Percentiles rank a stretch among this genome's conserved stretches.
Evolutionary conservation across 331 rosid species (phyloP).

Genomic region (Telfairia occidentalis): DNA sequence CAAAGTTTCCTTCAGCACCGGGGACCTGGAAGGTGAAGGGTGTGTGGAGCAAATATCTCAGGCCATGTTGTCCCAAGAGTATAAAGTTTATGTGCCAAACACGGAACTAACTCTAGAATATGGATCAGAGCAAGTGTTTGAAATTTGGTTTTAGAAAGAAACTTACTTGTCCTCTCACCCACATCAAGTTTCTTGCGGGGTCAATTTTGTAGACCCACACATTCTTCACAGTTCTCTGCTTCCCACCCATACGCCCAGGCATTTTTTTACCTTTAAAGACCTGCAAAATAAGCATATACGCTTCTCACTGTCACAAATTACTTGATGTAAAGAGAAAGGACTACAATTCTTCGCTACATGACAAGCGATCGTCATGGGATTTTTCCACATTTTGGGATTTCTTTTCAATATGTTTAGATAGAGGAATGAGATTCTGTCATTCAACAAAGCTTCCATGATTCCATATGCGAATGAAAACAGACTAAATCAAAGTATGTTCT

Average conservation of each 20-base stretch:
- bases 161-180: slow-evolving; percentile 93
- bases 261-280: slow-evolving; percentile 72
- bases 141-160: slow-evolving; percentile 5
- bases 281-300: slow-evolving; percentile 28
- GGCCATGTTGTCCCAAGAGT: background rate
- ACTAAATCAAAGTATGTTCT: background rate
- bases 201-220: slow-evolving; percentile 93
- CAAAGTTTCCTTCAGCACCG: slow-evolving; percentile 89
- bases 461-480: background rate
- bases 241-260: slow-evolving; percentile 97
- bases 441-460: background rate
- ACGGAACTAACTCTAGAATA: background rate
- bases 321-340: slow-evolving; percentile 24
- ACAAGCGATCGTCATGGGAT: background rate
- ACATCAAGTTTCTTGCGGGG: slow-evolving; percentile 84
- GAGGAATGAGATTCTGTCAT: background rate
- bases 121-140: background rate
- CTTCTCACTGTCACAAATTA: background rate
- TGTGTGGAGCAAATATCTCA: background rate
- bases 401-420: background rate
- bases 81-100: background rate
- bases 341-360: background rate
- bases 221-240: slow-evolving; percentile 84
- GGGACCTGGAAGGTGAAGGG: slow-evolving; percentile 56
- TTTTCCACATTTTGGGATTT: background rate